Conservation (phyloP, 805 yeast genomes). For the Tetrapisispora iriomotensis region DNA sequence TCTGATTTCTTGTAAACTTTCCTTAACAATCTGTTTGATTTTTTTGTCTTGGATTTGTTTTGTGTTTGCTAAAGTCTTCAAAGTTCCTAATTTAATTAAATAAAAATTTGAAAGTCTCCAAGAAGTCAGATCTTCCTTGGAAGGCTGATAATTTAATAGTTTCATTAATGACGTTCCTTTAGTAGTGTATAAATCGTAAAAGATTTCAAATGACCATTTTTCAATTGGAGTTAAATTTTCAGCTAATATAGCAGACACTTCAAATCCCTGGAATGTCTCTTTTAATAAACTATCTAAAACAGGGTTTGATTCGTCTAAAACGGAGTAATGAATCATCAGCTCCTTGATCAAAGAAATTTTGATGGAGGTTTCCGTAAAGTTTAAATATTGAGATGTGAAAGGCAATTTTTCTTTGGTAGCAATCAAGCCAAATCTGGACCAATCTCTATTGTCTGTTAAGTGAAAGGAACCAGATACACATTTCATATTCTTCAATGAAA, state of each 20-base stretch:
- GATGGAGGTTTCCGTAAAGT: constrained; percentile 10
- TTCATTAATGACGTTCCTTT: constrained; percentile 7
- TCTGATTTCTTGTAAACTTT: constrained; percentile 12
- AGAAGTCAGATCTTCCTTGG: neutral
- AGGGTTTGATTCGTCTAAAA: constrained; percentile 7
- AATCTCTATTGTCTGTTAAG: constrained; percentile 22
- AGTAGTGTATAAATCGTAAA: constrained; percentile 15
- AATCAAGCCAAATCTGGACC: constrained; percentile 14
- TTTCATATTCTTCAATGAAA: constrained; percentile 27
- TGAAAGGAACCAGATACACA: constrained; percentile 12
- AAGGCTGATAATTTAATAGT: neutral
- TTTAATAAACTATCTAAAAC: constrained; percentile 7
- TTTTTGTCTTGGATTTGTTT: constrained; percentile 19
- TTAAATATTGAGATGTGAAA: constrained; percentile 8
- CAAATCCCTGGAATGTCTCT: neutral
- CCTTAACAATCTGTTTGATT: constrained; percentile 12
- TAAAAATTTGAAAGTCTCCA: constrained; percentile 22
- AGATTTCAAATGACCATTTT: constrained; percentile 15
- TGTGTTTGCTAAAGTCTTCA: constrained; percentile 22
- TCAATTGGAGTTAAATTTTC: constrained; percentile 8
- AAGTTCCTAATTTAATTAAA: constrained; percentile 15
- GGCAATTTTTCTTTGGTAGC: constrained; percentile 8
- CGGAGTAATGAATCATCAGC: constrained; percentile 15
- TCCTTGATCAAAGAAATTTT: constrained; percentile 12
- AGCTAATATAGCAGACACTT: neutral